Conservation (phyloP, 352 stramenopile genomes). For the Blastocystis sp. region DNA sequence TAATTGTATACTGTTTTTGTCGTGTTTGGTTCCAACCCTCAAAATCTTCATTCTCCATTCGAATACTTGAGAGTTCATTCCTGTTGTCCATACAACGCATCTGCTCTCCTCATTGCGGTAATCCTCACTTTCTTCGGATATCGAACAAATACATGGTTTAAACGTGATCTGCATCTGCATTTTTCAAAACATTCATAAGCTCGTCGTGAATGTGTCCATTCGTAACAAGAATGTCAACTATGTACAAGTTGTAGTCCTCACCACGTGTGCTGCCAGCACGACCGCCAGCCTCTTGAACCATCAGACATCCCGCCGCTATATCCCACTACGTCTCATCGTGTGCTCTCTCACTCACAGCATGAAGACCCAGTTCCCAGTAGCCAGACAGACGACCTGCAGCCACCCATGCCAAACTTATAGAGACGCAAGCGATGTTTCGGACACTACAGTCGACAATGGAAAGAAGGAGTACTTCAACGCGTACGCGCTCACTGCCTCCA, state of each 20-base stretch:
- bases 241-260: conserved; percentile 81
- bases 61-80: too few species aligned
- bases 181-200: conserved; percentile 69
- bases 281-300: conserved; percentile 90
- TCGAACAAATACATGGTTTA: too few species aligned
- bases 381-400: conserved; percentile 86
- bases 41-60: background rate
- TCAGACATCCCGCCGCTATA: conserved; percentile 87
- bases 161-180: conserved; percentile 49
- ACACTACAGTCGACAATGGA: conserved; percentile 77
- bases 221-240: conserved; percentile 83
- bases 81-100: too few species aligned
- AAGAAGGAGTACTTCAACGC: too few species aligned
- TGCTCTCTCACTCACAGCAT: background rate
- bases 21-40: background rate
- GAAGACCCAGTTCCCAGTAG: conserved; percentile 91
- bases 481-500: conserved; percentile 75
- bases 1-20: background rate
- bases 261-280: conserved; percentile 84
- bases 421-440: conserved; percentile 86
- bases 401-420: conserved; percentile 91
- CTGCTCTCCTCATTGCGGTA: too few species aligned
- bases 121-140: too few species aligned
- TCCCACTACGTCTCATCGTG: conserved; percentile 83
- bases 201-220: conserved; percentile 83